Conservation (phyloP, 768 basidiomycete species). For the Epithele typhae region DNA sequence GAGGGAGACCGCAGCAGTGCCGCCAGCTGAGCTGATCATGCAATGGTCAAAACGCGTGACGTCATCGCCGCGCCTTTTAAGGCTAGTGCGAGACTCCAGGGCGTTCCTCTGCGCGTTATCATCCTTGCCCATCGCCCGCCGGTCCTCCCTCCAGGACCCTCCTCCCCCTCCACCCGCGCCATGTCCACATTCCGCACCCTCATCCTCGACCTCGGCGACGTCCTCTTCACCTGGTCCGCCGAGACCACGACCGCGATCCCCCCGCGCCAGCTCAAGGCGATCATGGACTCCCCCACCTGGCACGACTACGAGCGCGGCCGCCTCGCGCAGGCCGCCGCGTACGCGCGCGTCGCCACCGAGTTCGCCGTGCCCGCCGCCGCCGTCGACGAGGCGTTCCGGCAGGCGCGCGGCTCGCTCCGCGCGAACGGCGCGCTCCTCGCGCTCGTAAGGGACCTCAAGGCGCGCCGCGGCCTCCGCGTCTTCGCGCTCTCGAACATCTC, state of each 20-base stretch:
- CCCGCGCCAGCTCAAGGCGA: constrained; percentile 34
- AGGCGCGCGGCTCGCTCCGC: constrained; percentile 44
- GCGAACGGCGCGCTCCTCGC: constrained; percentile 35
- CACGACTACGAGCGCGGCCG: constrained; percentile 49
- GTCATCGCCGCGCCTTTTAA: too few relatives aligned
- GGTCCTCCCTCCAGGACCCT: too few relatives aligned
- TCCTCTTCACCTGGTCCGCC: constrained; percentile 51
- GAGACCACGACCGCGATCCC: constrained; percentile 41
- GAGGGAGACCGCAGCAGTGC: too few relatives aligned
- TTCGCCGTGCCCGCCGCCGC: constrained; percentile 34
- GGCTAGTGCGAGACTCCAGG: too few relatives aligned
- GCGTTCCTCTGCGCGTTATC: too few relatives aligned
- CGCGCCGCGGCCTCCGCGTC: constrained; percentile 32
- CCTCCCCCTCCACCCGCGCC: too few relatives aligned
- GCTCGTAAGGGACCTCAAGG: constrained; percentile 43
- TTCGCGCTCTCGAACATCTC: constrained; percentile 56
- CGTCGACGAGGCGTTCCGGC: constrained; percentile 40
- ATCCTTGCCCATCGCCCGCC: too few relatives aligned
- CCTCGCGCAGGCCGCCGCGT: constrained; percentile 41
- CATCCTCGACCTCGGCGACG: constrained; percentile 54
- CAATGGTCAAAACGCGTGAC: too few relatives aligned
- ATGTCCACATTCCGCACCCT: constrained; percentile 23
- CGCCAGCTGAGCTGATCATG: too few relatives aligned
- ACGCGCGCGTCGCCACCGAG: constrained; percentile 35
- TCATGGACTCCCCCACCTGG: constrained; percentile 45